Evolutionary conservation across 805 yeast species (phyloP), one percentile per base, ranked within the genome.

Genomic region (Sugiyamaella qingdaonensis): DNA sequence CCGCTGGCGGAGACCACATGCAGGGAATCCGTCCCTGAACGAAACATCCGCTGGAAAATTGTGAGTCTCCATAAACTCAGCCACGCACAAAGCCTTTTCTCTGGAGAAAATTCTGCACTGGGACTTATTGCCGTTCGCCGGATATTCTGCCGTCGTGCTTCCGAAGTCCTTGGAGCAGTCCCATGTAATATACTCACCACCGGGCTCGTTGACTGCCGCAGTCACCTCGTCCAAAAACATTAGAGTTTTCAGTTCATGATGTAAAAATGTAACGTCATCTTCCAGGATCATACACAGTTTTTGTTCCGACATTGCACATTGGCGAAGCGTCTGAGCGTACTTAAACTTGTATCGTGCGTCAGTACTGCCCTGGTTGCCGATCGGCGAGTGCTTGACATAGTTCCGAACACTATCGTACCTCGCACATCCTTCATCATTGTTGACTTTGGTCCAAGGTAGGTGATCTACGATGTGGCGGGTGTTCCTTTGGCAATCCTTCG

Each of bases 271-370:
- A 3, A 39, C 13, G 21, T 39, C 43, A 9, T 39, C 43, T 39
- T 39, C 43, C 2, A 39, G 24, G 13, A 39, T 39, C 43, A 39
- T 39, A 9, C 43, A 39, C 3, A 39, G 43, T 19, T 9, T 11
- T 5, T 19, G 24, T 5, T 14, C 24, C 8, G 19, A 16, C 5
- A 14, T 4, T 11, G 43, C 43, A 19, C 43, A 39, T 21, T 39
- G 43, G 16, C 43, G 43, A 39, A 39, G 43, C 14, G 43, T 39
- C 10, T 39, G 43, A 14, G 43, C 24, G 43, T 39, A 39, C 24
- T 39, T 39, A 21, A 4, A 9, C 11, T 16, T 21, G 24, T 39
- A 39, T 21, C 4, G 19, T 11, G 5, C 24, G 43, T 39, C 43
- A 4, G 43, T 3, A 39, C 19, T 29, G 31, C 51, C 45, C 11